Evolutionary conservation across 2,329 filamentous ascomycete species (phyloP), one percentile per base, ranked within the genome.

Genomic region (Nothopassalora personata): DNA sequence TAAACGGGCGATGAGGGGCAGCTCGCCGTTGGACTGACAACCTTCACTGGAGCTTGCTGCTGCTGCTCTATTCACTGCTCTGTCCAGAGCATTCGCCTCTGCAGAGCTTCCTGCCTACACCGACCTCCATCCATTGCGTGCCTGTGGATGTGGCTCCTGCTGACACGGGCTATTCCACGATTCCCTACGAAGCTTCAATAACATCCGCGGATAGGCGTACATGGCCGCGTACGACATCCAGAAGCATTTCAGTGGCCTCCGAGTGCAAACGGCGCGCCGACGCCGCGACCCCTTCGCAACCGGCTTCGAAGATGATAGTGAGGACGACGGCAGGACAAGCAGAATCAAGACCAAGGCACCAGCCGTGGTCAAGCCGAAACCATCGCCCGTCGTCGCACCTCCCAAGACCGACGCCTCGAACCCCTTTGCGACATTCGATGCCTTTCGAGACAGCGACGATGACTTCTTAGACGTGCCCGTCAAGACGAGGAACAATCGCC

Each of bases 141-240:
- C 46, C 23, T 48, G 15, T 48, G 46, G 46, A 48, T 48, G 46
- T 30, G 10, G 46, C n/a, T 31, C 30, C 51, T 53, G 51, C 51
- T 30, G n/a, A 52, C 11, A 52, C 30, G 8, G n/a, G 13, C 11
- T 8, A 10, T 30, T 9, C 27, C 27, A 27, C 52, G 18, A 30
- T 54, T 18, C 5, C 31, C 52, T 45, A 28, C 52, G 33, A 43
- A n/a, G 34, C 54, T 36, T 27, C 54, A 51, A 58, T 58, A 58
- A 54, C 56, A 46, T 28, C 27, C n/a, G 23, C 18, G 11, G 10
- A 43, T 9, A n/a, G 34, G 34, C 34, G 33, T 48, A 18, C 56
- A 72, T 72, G 70, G 70, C 70, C 62, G 68, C 67, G 53, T 65
- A 64, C 53, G 62, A 70, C 53, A 71, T 72, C 56, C 59, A 70